phyloP scores from a whole-genome alignment of 805 yeast genomes.

The Candida tibetensis region DNA sequence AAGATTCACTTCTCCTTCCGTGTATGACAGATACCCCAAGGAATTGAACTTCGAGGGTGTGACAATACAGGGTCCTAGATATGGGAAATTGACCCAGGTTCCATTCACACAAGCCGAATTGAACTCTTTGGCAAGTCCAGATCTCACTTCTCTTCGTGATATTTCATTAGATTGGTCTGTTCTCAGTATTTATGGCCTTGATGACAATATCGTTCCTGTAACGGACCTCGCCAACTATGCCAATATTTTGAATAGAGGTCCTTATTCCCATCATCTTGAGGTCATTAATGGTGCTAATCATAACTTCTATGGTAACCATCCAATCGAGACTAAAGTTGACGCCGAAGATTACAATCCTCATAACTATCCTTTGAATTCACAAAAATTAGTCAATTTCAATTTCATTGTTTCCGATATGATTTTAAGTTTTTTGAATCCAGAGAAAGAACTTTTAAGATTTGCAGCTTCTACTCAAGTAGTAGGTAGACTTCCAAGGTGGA shows the following conservation, averaged over 20 bases:
- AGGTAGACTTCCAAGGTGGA: constrained; percentile 54
- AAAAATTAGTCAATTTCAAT: constrained; percentile 55
- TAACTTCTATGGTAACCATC: constrained; percentile 60
- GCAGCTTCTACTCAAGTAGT: constrained; percentile 32
- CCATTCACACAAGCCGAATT: constrained; percentile 52
- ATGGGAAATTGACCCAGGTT: constrained; percentile 45
- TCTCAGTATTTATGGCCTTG: constrained; percentile 66
- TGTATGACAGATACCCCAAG: constrained; percentile 39
- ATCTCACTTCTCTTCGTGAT: constrained; percentile 39
- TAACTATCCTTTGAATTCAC: constrained; percentile 43
- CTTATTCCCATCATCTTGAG: constrained; percentile 44
- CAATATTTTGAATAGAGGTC: constrained; percentile 55
- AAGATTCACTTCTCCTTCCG: constrained; percentile 54
- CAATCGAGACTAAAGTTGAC: constrained; percentile 32
- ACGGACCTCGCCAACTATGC: constrained; percentile 61
- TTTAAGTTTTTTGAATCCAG: constrained; percentile 45
- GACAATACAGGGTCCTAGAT: constrained; percentile 39
- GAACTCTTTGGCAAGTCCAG: constrained; percentile 46
- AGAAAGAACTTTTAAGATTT: constrained; percentile 54
- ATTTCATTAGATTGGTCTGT: constrained; percentile 50
- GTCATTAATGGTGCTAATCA: constrained; percentile 75
- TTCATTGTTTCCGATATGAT: constrained; percentile 49
- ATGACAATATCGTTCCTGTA: constrained; percentile 64
- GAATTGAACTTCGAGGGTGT: constrained; percentile 14
- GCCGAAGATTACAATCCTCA: constrained; percentile 34